Conservation (phyloP, 345 rosid genomes). For the Clausena lansium region DNA sequence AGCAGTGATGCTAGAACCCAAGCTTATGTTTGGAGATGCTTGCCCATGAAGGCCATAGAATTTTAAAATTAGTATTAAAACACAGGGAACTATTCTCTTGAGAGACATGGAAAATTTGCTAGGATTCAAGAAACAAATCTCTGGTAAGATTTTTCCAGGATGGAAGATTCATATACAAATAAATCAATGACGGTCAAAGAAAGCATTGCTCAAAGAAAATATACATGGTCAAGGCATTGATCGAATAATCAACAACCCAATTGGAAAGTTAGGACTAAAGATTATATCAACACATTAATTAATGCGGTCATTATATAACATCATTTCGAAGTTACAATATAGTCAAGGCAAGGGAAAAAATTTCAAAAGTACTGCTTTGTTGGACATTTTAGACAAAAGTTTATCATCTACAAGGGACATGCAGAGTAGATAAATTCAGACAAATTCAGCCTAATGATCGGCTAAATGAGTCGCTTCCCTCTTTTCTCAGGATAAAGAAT, state of each 20-base stretch:
- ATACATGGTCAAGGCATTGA: not conserved
- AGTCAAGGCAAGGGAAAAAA: not conserved
- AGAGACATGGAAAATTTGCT: not conserved
- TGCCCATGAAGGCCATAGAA: slow-evolving; percentile 11
- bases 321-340: not conserved
- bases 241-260: too few relatives aligned
- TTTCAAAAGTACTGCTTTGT: too few relatives aligned
- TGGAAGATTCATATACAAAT: not conserved
- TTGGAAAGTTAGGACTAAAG: not conserved
- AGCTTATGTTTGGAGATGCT: slow-evolving; percentile 13
- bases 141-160: not conserved
- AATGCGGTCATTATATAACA: not conserved
- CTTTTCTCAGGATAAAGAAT: too few relatives aligned
- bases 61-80: slow-evolving; percentile 4
- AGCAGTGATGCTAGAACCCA: slow-evolving; percentile 17
- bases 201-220: not conserved
- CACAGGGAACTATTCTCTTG: not conserved
- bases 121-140: not conserved
- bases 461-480: too few relatives aligned
- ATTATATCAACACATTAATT: not conserved
- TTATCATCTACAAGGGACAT: too few relatives aligned
- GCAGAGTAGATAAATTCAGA: too few relatives aligned
- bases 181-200: not conserved
- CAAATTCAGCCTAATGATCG: too few relatives aligned
- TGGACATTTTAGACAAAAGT: too few relatives aligned